Evolutionary conservation across 306 rosid genomes (phyloP), one percentile per base, ranked within the genome.

Genomic region (Glycine latifolia): DNA sequence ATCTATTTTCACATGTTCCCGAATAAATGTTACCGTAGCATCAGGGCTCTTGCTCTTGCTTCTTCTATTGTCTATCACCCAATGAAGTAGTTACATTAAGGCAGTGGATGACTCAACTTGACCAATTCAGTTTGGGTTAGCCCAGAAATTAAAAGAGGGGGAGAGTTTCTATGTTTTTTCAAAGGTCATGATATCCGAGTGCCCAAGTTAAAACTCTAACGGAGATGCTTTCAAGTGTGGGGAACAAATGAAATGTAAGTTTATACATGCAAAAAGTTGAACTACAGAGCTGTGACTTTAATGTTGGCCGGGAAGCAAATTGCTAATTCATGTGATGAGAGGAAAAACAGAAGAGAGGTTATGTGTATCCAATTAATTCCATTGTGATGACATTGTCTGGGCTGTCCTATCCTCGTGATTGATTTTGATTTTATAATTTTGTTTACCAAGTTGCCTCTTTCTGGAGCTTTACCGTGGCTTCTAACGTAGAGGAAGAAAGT

Each of bases 221-320:
- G 60, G 60, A 10, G 17, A 54, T n/a, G 26, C 60, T 54, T 5
- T 26, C 31, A 26, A 55, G 10, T 2, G 33, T 8, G 20, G 3
- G 35, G 15, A 16, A 35, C 39, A 35, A 35, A 35, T 35, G 39
- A 35, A 35, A 35, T 35, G 39, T 35, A 35, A 35, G 39, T 35
- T 35, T 58, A 3, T 20, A 59, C 12, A 59, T 59, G 66, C 67
- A 10, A 10, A 5, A 61, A 4, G 67, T 61, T 35, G 46, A 63
- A 12, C 10, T 35, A 12, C 39, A 10, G 5, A 6, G 17, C 44
- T 6, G 10, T 63, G 47, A 63, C 15, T 11, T 12, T 31, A 10
- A 13, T 5, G 69, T 63, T 63, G 46, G 8, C 0, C 35, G 31
- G 15, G 73, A 77, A 63, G 62, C 62, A 63, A 67, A 71, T 71